Percentiles rank a stretch among this genome's conserved stretches.
phyloP scores from a whole-genome alignment of 1,139 yeast genomes.

The Geotrichum fermentans region DNA sequence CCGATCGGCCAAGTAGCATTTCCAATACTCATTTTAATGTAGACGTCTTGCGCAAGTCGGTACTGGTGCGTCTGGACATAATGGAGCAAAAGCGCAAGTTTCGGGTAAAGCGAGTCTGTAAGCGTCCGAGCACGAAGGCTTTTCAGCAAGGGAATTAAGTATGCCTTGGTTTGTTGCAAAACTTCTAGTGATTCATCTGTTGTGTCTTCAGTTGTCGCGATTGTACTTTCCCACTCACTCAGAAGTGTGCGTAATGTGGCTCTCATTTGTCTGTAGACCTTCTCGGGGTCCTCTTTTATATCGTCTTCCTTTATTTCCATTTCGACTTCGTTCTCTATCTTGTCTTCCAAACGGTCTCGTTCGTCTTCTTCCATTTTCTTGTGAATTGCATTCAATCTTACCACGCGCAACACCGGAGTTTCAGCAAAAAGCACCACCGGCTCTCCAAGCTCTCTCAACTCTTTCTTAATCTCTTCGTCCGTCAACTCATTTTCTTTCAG shows the following conservation, averaged over 20 bases:
- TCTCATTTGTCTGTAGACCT: conserved; percentile 44
- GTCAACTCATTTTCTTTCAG: conserved; percentile 20
- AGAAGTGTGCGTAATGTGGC: conserved; percentile 47
- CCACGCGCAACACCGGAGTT: conserved; percentile 25
- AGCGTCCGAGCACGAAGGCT: conserved; percentile 51
- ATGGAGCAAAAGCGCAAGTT: conserved; percentile 56
- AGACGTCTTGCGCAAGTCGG: conserved; percentile 60
- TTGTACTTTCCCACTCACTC: conserved; percentile 43
- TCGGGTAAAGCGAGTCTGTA: conserved; percentile 45
- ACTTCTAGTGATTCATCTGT: conserved; percentile 29
- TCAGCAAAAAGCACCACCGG: conserved; percentile 53
- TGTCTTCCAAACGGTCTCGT: conserved; percentile 29
- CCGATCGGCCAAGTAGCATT: conserved; percentile 95
- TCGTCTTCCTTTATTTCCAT: conserved; percentile 35
- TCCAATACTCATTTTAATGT: conserved; percentile 75
- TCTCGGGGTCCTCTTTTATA: conserved; percentile 38
- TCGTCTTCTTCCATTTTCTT: conserved; percentile 24
- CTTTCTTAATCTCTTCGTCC: conserved; percentile 49
- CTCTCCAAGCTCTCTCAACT: conserved; percentile 40
- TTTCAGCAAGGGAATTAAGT: conserved; percentile 57
- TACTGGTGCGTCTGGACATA: conserved; percentile 54
- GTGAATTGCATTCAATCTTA: conserved; percentile 26
- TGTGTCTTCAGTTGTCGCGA: conserved; percentile 22
- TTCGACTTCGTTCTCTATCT: conserved; percentile 15
- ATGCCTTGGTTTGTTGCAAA: conserved; percentile 53